Evolutionary conservation across 345 rosid genomes (phyloP).

Genomic region (Eucalyptus sideroxylon): DNA sequence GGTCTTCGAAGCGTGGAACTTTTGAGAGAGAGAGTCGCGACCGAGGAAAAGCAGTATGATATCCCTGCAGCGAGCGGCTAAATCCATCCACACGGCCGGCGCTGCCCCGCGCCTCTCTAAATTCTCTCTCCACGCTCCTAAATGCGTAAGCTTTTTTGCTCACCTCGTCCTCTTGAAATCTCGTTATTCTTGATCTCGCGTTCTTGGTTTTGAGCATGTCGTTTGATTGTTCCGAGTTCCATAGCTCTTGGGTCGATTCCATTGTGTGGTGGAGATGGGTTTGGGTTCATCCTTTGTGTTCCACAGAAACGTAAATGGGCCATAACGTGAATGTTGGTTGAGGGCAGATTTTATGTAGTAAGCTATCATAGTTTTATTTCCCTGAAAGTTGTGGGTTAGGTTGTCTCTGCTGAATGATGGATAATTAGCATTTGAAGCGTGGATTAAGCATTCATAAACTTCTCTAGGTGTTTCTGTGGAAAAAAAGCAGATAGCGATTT

Average conservation of each 20-base stretch:
- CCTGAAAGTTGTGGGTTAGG: not conserved
- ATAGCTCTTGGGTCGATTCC: not conserved
- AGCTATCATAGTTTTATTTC: not conserved
- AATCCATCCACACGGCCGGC: constrained; percentile 19
- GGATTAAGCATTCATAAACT: not conserved
- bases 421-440: not conserved
- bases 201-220: not conserved
- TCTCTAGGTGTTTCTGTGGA: not conserved
- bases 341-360: not conserved
- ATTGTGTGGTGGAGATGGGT: not conserved
- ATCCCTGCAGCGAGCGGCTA: constrained; percentile 14
- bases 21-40: not conserved
- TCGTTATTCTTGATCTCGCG: not conserved
- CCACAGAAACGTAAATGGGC: not conserved
- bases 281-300: not conserved
- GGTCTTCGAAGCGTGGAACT: not conserved
- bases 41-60: not conserved
- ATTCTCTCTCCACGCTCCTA: constrained; percentile 48
- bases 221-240: not conserved
- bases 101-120: constrained; percentile 35
- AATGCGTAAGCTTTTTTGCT: constrained; percentile 23
- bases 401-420: not conserved
- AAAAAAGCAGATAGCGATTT: not conserved
- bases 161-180: not conserved
- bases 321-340: not conserved